Evolutionary conservation across 306 rosid species (phyloP).

Genomic region (Sphenostylis stenocarpa): DNA sequence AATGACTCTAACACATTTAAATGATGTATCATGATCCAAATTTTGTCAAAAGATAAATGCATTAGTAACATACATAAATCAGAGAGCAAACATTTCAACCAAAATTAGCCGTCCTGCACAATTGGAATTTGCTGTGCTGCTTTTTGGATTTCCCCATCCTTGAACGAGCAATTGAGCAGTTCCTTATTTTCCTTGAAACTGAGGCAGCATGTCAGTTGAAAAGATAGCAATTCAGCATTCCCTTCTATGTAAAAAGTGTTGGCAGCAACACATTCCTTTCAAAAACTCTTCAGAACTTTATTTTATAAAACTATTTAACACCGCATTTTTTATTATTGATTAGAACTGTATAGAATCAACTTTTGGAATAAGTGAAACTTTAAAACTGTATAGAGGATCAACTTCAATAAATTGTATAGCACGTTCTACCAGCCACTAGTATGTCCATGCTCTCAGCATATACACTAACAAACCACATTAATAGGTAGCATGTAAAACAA

Average conservation of each 20-base stretch:
- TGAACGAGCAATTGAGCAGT: neutral
- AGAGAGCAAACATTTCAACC: neutral
- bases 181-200: neutral
- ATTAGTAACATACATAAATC: neutral
- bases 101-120: neutral
- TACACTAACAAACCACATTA: conserved; percentile 36
- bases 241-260: neutral
- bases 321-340: too few relatives aligned
- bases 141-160: neutral
- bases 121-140: neutral
- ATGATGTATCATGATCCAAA: too few relatives aligned
- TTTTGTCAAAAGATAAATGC: too few relatives aligned
- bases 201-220: neutral
- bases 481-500: conserved; percentile 27
- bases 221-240: neutral
- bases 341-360: too few relatives aligned
- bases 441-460: conserved; percentile 22
- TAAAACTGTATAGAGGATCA: neutral
- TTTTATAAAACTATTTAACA: too few relatives aligned
- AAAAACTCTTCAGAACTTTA: too few relatives aligned
- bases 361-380: neutral
- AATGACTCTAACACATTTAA: too few relatives aligned
- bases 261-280: neutral
- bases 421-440: conserved; percentile 30
- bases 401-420: conserved; percentile 22